phyloP scores from a whole-genome alignment of 306 rosid genomes.

The Lagenaria siceraria region DNA sequence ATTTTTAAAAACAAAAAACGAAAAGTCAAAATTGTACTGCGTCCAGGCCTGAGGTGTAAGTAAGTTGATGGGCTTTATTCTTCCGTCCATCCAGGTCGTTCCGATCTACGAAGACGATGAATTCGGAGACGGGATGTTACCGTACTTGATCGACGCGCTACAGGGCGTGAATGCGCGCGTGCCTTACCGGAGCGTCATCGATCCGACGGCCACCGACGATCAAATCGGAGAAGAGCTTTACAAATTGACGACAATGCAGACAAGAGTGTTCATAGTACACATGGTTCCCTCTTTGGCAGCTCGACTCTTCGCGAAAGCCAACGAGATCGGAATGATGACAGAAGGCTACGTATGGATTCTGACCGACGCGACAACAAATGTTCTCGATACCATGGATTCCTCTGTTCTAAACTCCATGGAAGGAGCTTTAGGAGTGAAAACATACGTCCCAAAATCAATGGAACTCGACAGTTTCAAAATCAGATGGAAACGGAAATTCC shows the following conservation, averaged over 20 bases:
- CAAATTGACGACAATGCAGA: slow-evolving; percentile 30
- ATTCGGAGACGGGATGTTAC: slow-evolving; percentile 32
- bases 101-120: slow-evolving; percentile 33
- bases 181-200: slow-evolving; percentile 25
- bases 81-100: slow-evolving; percentile 9
- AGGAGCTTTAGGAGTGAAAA: slow-evolving; percentile 42
- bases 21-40: too few relatives aligned
- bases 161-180: slow-evolving; percentile 16
- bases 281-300: slow-evolving; percentile 19
- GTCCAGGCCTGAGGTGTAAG: too few relatives aligned
- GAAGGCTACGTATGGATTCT: slow-evolving; percentile 46
- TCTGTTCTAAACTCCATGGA: slow-evolving; percentile 28
- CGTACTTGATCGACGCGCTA: slow-evolving; percentile 27
- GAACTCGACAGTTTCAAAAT: slow-evolving; percentile 17
- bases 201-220: slow-evolving; percentile 19
- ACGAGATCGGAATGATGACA: slow-evolving; percentile 37
- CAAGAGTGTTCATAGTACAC: slow-evolving; percentile 48
- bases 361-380: slow-evolving; percentile 18
- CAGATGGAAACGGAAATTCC: slow-evolving; percentile 33
- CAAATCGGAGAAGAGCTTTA: slow-evolving; percentile 25
- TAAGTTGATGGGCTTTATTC: too few relatives aligned
- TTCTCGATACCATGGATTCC: slow-evolving; percentile 1
- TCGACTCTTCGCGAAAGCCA: slow-evolving; percentile 27
- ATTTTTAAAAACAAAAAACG: too few relatives aligned
- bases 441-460: slow-evolving; percentile 19